A percentile compares a stretch with the other conserved stretches of the same genome.
Conservation (phyloP, 306 rosid species). For the Echinosophora koreensis region DNA sequence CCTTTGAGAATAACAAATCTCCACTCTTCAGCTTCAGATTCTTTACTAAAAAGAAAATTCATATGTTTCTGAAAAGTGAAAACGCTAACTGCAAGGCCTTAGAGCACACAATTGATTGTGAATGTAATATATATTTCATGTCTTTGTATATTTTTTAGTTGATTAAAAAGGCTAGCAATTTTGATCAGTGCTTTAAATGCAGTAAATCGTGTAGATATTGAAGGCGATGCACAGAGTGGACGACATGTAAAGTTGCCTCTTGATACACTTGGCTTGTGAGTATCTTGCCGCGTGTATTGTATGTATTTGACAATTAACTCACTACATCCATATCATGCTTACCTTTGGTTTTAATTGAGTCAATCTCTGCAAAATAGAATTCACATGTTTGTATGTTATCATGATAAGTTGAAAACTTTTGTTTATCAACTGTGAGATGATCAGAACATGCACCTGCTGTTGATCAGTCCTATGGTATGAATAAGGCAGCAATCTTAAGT, state of each 20-base stretch:
- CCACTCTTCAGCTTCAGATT: conserved; percentile 68
- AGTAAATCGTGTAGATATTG: conserved; percentile 86
- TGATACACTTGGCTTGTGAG: conserved; percentile 93
- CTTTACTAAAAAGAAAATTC: conserved; percentile 63
- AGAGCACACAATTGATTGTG: conserved; percentile 82
- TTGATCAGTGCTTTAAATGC: conserved; percentile 54
- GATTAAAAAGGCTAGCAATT: conserved; percentile 35
- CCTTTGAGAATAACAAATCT: conserved; percentile 53
- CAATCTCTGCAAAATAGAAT: conserved; percentile 27
- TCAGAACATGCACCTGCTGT: conserved; percentile 11
- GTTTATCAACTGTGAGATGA: conserved; percentile 8
- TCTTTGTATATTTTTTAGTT: conserved; percentile 39
- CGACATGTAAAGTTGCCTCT: conserved; percentile 85
- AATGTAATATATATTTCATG: conserved; percentile 66
- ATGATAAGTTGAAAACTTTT: too few relatives aligned
- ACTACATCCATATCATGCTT: conserved; percentile 11
- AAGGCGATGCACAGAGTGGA: conserved; percentile 75
- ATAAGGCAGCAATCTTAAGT: conserved; percentile 52
- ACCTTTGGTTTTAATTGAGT: conserved; percentile 27
- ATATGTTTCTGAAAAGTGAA: conserved; percentile 72
- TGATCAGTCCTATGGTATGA: conserved; percentile 67
- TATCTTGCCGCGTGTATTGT: conserved; percentile 39
- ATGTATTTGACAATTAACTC: conserved; percentile 24
- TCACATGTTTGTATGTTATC: conserved; percentile 33
- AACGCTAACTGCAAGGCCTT: conserved; percentile 92